Evolutionary conservation across 768 basidiomycete genomes (phyloP).

Genomic region (Dacryopinax primogenitus): DNA sequence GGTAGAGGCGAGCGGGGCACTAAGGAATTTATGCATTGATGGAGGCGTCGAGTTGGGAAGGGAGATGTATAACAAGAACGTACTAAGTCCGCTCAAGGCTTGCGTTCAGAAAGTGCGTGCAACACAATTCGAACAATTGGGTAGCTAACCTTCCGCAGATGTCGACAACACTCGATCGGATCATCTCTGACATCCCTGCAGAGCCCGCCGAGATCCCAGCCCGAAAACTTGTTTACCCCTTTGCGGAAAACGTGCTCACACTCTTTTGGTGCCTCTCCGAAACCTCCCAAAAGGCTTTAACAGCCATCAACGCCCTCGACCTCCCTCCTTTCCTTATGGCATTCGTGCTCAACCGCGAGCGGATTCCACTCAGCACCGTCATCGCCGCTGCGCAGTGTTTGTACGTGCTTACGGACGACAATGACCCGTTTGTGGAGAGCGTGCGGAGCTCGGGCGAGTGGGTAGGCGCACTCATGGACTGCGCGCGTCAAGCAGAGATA

Average conservation of each 20-base stretch:
- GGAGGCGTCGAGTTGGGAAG: conserved; percentile 92
- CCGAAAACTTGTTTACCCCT: conserved; percentile 66
- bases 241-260: conserved; percentile 87
- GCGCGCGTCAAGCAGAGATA: conserved; percentile 27
- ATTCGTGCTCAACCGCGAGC: conserved; percentile 62
- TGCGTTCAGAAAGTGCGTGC: conserved; percentile 62
- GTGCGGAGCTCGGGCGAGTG: conserved; percentile 49
- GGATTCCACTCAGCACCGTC: conserved; percentile 56
- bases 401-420: conserved; percentile 88
- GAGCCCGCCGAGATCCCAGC: conserved; percentile 48
- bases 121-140: neutral
- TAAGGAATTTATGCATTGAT: conserved; percentile 91
- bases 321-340: conserved; percentile 78
- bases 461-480: conserved; percentile 52
- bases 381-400: conserved; percentile 87
- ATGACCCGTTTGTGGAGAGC: conserved; percentile 55
- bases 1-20: conserved; percentile 74
- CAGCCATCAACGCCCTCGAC: conserved; percentile 67
- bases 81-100: conserved; percentile 58
- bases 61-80: conserved; percentile 95
- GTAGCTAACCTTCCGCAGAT: conserved; percentile 38
- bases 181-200: conserved; percentile 40
- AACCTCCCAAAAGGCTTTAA: conserved; percentile 84
- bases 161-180: conserved; percentile 55
- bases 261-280: conserved; percentile 89